Evolutionary conservation across 2,329 filamentous ascomycete genomes (phyloP).

Genomic region (Tolypocladium paradoxum): DNA sequence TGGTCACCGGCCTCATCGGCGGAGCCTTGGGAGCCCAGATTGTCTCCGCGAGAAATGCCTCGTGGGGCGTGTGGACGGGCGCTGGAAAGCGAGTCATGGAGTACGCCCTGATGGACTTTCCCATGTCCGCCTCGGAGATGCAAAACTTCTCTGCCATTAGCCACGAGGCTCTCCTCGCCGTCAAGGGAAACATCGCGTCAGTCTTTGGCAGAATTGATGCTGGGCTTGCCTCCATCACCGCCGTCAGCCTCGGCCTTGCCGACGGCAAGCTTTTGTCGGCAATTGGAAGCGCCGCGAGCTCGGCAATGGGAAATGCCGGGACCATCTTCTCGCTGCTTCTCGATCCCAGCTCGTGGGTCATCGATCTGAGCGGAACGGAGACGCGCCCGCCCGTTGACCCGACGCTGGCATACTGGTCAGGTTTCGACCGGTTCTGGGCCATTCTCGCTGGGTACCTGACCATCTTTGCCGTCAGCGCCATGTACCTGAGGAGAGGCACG

Average conservation of each 20-base stretch:
- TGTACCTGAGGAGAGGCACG: conserved; percentile 67
- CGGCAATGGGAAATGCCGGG: conserved; percentile 10
- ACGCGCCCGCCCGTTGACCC: conserved; percentile 34
- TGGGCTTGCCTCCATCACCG: conserved; percentile 31
- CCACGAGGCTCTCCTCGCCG: conserved; percentile 53
- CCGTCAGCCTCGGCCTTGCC: conserved; percentile 25
- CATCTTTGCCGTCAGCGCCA: conserved; percentile 59
- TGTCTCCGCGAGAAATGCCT: conserved; percentile 23
- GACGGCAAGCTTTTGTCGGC: conserved; percentile 6
- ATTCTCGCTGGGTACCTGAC: conserved; percentile 74
- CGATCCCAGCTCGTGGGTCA: conserved; percentile 46
- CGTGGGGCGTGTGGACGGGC: conserved; percentile 30
- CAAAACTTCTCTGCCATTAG: conserved; percentile 69
- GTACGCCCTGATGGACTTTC: conserved; percentile 39
- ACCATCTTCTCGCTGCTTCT: conserved; percentile 18
- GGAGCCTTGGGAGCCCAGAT: conserved; percentile 18
- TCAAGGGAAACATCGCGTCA: conserved; percentile 42
- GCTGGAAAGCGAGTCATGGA: conserved; percentile 37
- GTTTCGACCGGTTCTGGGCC: conserved; percentile 55
- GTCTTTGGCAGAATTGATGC: conserved; percentile 28
- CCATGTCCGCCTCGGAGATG: conserved; percentile 49
- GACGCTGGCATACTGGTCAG: conserved; percentile 56
- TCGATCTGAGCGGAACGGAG: conserved; percentile 39
- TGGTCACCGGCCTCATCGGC: conserved; percentile 23
- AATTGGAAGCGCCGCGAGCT: not conserved